phyloP scores from a whole-genome alignment of 306 rosid species.

The Rubus idaeus region DNA sequence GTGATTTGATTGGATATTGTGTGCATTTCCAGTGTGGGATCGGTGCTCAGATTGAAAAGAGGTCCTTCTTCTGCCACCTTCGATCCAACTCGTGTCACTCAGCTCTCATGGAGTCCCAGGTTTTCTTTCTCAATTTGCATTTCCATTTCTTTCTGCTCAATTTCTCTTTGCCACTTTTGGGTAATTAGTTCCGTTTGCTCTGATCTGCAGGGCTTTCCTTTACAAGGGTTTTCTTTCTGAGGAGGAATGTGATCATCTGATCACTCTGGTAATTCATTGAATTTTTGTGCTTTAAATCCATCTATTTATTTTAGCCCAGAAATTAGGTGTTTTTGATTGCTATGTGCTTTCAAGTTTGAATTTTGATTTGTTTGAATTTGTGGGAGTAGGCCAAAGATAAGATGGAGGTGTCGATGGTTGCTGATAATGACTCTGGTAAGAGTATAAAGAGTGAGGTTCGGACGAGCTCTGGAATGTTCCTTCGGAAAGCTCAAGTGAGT shows the following conservation, averaged over 20 bases:
- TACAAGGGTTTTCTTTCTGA: constrained; percentile 67
- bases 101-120: constrained; percentile 96
- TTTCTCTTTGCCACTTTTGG: neutral
- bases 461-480: constrained; percentile 97
- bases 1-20: constrained; percentile 5
- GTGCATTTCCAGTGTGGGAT: constrained; percentile 42
- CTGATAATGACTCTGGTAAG: constrained; percentile 81
- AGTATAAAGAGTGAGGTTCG: constrained; percentile 75
- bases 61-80: constrained; percentile 46
- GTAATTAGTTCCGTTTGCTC: neutral
- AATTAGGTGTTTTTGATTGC: neutral
- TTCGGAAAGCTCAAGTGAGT: constrained; percentile 66
- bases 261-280: constrained; percentile 45
- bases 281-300: neutral
- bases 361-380: constrained; percentile 24
- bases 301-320: neutral
- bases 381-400: constrained; percentile 69
- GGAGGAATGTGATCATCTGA: constrained; percentile 81
- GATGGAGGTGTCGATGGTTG: constrained; percentile 89
- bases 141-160: neutral
- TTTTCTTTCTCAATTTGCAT: constrained; percentile 24
- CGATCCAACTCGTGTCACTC: constrained; percentile 79
- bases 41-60: constrained; percentile 46
- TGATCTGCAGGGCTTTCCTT: constrained; percentile 74
- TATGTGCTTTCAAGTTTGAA: constrained; percentile 1